These are phyloP conservation scores for Dendrocalamus latiflorus DNA, from an alignment of 202 grass and related monocot genomes.

Conservation along the genomic window DNA sequence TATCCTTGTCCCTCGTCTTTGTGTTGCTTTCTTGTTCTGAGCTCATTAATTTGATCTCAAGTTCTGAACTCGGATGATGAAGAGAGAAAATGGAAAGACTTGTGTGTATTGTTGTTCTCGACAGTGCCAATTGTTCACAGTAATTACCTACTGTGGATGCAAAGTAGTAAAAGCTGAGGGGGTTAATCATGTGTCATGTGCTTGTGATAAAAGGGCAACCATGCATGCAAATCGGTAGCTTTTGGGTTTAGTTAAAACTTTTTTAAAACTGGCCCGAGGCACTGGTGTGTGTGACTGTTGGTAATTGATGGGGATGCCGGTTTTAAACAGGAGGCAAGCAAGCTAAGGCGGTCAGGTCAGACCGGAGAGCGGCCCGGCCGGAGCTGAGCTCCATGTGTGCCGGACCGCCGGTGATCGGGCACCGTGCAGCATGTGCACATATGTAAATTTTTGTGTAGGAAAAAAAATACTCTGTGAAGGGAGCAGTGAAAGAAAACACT, in stretches of 20 bases:
- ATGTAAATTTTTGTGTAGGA: conserved; percentile 16
- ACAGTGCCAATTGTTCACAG: neutral
- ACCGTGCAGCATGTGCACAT: conserved; percentile 44
- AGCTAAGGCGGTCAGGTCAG: neutral
- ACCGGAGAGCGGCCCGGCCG: neutral
- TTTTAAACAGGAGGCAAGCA: neutral
- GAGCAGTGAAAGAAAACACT: neutral
- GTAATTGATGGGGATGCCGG: conserved; percentile 21
- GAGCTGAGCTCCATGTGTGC: conserved; percentile 19
- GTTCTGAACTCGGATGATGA: neutral
- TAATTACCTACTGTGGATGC: neutral
- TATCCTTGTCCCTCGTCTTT: neutral
- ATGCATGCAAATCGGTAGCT: neutral
- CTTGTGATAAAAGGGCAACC: neutral
- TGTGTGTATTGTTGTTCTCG: no score
- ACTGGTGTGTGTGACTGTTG: neutral
- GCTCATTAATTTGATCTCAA: neutral
- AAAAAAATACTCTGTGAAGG: neutral
- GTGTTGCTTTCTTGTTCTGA: neutral
- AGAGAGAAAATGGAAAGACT: neutral
- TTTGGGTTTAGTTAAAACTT: neutral
- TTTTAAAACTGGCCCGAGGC: neutral
- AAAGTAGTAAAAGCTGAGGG: neutral
- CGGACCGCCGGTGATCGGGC: conserved; percentile 27
- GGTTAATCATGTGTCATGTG: conserved; percentile 5